phyloP scores from a whole-genome alignment of 345 rosid genomes.

The Heritiera littoralis region DNA sequence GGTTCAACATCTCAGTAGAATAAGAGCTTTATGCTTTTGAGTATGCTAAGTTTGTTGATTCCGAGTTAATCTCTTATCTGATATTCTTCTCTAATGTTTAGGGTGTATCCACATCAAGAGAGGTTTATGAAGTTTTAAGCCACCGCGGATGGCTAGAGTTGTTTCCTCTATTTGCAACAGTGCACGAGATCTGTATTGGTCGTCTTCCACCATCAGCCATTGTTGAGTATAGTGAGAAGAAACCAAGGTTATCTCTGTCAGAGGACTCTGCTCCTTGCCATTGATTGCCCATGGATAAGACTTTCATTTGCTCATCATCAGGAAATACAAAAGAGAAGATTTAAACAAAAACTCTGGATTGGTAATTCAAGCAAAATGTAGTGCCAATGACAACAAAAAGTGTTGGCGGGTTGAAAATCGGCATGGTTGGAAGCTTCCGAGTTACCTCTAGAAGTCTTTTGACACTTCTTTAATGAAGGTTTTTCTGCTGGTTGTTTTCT shows the following conservation, averaged over 20 bases:
- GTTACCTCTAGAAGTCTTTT: constrained; percentile 11
- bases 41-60: not conserved
- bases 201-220: constrained; percentile 84
- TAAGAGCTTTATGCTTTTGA: not conserved
- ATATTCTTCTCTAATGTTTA: constrained; percentile 27
- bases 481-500: constrained; percentile 5
- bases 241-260: constrained; percentile 42
- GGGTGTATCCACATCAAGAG: constrained; percentile 92
- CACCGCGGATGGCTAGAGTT: constrained; percentile 78
- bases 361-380: not conserved
- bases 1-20: not conserved
- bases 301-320: not conserved
- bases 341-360: not conserved
- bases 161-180: constrained; percentile 84
- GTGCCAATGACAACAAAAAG: not conserved
- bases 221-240: constrained; percentile 72
- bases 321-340: not conserved
- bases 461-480: not conserved
- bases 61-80: not conserved
- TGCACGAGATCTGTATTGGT: constrained; percentile 76
- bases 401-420: constrained; percentile 7
- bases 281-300: not conserved
- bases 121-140: constrained; percentile 77
- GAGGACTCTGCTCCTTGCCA: not conserved
- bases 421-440: constrained; percentile 10